These are phyloP conservation scores for Jacaranda mimosifolia DNA, from an alignment of 257 asterid genomes.

Conservation along the genomic window DNA sequence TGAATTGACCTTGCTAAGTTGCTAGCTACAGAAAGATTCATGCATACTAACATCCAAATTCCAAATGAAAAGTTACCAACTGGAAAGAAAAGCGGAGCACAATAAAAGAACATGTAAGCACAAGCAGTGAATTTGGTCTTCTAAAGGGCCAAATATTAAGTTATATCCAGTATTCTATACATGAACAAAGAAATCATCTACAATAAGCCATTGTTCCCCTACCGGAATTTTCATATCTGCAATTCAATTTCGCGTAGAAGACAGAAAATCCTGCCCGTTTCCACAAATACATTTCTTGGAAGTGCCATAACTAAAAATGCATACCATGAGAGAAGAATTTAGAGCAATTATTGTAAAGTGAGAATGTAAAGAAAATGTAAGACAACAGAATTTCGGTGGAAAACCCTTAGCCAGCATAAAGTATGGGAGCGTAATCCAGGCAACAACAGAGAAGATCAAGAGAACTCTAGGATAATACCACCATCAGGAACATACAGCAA, in stretches of 20 bases:
- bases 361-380: not conserved
- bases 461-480: not conserved
- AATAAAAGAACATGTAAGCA: not conserved
- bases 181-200: not conserved
- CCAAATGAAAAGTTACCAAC: not conserved
- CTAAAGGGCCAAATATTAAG: not conserved
- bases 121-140: not conserved
- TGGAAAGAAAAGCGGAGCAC: not conserved
- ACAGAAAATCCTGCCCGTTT: not conserved
- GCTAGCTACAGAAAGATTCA: conserved; percentile 8
- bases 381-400: not conserved
- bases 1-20: not conserved
- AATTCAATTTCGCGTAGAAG: not conserved
- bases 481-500: not conserved
- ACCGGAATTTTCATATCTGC: too few relatives aligned
- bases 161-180: not conserved
- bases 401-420: too few relatives aligned
- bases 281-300: not conserved
- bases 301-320: not conserved
- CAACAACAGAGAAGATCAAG: too few relatives aligned
- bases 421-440: too few relatives aligned
- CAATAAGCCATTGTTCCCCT: too few relatives aligned
- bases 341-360: not conserved
- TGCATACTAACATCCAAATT: not conserved
- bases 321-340: not conserved